These are phyloP conservation scores for Daldinia grandis DNA, from an alignment of 495 filamentous ascomycete species.

Conservation along the genomic window DNA sequence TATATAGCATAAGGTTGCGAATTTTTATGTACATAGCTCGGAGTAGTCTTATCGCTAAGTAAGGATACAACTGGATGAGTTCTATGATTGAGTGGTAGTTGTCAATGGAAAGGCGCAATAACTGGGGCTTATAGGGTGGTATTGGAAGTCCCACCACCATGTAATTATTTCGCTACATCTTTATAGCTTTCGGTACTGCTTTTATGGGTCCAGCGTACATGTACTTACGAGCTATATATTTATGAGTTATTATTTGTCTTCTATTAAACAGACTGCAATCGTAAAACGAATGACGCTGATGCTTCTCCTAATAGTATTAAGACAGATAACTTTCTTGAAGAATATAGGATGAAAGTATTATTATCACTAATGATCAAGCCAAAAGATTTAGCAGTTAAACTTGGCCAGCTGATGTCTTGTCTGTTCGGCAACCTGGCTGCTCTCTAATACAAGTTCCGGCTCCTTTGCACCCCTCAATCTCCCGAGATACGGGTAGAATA, in stretches of 20 bases:
- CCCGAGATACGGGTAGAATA: not conserved
- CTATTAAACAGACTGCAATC: too few relatives aligned
- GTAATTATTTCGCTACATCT: not conserved
- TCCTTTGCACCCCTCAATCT: not conserved
- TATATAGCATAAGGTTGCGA: not conserved
- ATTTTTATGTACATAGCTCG: not conserved
- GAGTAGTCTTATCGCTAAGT: not conserved
- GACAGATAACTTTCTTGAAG: too few relatives aligned
- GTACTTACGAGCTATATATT: too few relatives aligned
- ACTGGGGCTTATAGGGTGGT: not conserved
- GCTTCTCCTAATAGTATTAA: too few relatives aligned
- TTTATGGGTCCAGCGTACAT: too few relatives aligned
- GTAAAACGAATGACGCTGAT: too few relatives aligned
- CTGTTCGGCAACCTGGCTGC: not conserved
- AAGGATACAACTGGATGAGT: not conserved
- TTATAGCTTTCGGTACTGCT: not conserved
- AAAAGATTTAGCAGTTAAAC: not conserved
- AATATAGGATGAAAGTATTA: not conserved
- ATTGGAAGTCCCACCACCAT: not conserved
- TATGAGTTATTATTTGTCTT: too few relatives aligned
- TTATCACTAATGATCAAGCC: not conserved
- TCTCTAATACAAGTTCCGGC: not conserved
- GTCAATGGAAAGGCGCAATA: constrained; percentile 1
- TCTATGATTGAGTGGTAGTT: not conserved
- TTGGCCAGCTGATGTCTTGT: not conserved